A percentile compares a stretch with the other conserved stretches of the same genome.
Evolutionary conservation across 129 eudicot genomes (phyloP).

Genomic region (Tanacetum coccineum): DNA sequence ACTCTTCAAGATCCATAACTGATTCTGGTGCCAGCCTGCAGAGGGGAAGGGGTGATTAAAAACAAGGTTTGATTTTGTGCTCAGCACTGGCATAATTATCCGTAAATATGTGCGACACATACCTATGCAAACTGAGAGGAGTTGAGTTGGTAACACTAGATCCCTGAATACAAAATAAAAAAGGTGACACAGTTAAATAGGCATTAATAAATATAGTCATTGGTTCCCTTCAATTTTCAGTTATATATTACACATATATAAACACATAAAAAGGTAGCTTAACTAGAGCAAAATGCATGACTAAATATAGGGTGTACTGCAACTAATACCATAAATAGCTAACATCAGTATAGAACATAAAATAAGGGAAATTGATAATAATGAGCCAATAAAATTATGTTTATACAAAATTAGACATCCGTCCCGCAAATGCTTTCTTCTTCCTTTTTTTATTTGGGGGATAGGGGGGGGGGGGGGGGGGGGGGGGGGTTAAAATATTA

Average conservation of each 20-base stretch:
- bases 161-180: conserved; percentile 36
- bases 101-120: conserved; percentile 3
- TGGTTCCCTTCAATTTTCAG: no score
- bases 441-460: no score
- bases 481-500: no score
- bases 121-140: conserved; percentile 49
- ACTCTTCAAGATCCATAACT: conserved; percentile 35
- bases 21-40: conserved; percentile 60
- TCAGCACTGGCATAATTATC: background rate
- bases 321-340: background rate
- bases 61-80: conserved; percentile 8
- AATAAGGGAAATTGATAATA: background rate
- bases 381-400: no score
- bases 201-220: no score
- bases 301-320: conserved; percentile 3
- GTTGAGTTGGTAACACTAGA: conserved; percentile 27
- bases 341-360: background rate
- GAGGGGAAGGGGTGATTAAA: conserved; percentile 5
- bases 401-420: no score
- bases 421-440: no score
- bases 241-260: no score
- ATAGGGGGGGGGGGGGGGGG: no score
- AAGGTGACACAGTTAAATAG: conserved; percentile 4
- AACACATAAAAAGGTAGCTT: conserved; percentile 1
- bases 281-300: conserved; percentile 8